Base-by-base conservation (phyloP, 1,284 basidiomycete species). In the Entoloma clypeatum region DNA sequence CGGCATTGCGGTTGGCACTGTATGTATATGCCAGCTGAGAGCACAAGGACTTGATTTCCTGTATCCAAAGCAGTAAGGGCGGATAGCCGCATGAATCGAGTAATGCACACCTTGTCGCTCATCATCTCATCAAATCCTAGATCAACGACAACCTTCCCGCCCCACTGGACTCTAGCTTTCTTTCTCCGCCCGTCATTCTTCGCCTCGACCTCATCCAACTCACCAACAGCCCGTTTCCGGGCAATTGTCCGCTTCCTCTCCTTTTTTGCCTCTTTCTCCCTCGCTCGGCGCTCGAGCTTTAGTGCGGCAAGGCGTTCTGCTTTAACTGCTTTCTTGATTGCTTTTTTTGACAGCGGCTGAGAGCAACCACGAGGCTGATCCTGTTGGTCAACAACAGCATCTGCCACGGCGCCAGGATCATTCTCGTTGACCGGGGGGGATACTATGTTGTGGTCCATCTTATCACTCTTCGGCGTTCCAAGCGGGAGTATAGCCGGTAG, bases 101-200 rank as follows among this genome's bases (percentile, higher is more conserved):
- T 30, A 29, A 33, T 49, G 67, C 82, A 53, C 59, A 93, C 94
- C 71, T 92, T 93, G 41, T 93, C 92, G 35, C 69, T 80, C 96
- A 99, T 99, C 64, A 86, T 74, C 34, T 92, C 81, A 61, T 99
- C 96, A 59, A 99, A 99, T 2, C 85, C 92, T 5, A 96, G 72
- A 65, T 99, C 96, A 19, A 99, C 67, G 14, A 96, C 79, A 2
- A 99, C 74, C 24, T 75, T 78, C 7, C 88, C 90, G 11, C 74
- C 72, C 57, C 92, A 93, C 18, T 62, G 52, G 59, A 72, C 42
- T 51, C 62, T 67, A 53, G 60, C 60, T 38, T 71, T 69, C 62
- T 79, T 79, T 56, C 62, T 66, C 40, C 59, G 60, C 45, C 63
- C 64, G 42, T 56, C 60, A 42, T 62, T 68, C 33, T 60, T 63